Evolutionary conservation across 306 rosid species (phyloP), one percentile per base, ranked within the genome.

Genomic region (Abrus pulchellus): DNA sequence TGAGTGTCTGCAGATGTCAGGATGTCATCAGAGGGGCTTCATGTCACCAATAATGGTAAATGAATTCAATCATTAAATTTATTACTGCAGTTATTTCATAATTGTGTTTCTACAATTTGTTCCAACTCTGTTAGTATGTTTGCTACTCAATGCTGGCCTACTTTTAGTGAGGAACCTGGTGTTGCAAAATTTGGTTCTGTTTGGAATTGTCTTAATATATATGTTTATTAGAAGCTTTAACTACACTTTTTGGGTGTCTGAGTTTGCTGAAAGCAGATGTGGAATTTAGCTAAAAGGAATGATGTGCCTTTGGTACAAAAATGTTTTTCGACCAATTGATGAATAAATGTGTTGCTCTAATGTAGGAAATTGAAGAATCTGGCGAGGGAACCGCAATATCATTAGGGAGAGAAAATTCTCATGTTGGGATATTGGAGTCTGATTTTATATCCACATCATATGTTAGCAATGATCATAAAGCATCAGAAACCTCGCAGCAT

Each of bases 11-110:
- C 86, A 47, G 79, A 71, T 69, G 61, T 55, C 72, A 59, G 9
- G 75, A 61, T 57, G 49, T 57, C 54, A 29, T 59, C 77, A 5
- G 32, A 77, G 62, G 63, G 80, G 89, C 56, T 57, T 81, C 74
- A 29, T 84, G 90, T 81, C 91, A 47, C 89, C 93, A 29, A 74
- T 88, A 43, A 80, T 84, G 94, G 97, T 93, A 84, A 72, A 82
- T 41, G 74, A 72, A 72, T 78, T 40, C 10, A 50, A 7, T 62
- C n/a, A 43, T 41, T 77, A 61, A 10, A 40, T 76, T 45, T 10
- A 20, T 72, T 8, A 10, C 70, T 47, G 66, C 13, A 10, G 76
- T 53, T 67, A 55, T 69, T 57, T 61, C 12, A 1, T 64, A 34
- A 33, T 34, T 74, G 43, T 20, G 64, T 14, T 28, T 41, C 60